Evolutionary conservation across 805 yeast species (phyloP).

Genomic region (Sungouiella thailandica): DNA sequence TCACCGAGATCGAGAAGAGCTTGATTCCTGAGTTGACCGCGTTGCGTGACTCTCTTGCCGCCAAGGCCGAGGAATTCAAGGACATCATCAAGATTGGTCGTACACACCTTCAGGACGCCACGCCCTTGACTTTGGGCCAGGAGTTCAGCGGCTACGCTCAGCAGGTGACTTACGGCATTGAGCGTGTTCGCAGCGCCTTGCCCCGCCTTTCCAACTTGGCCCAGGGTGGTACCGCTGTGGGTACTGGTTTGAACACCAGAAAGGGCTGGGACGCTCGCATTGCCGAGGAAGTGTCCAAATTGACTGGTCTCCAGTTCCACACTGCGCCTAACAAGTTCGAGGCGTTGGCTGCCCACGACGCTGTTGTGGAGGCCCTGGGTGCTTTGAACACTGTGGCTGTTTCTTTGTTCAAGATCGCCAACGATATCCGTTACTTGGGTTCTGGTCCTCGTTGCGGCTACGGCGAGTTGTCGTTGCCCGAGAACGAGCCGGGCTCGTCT

Average conservation of each 20-base stretch:
- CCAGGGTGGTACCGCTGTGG: conserved; percentile 99
- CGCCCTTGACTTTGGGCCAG: conserved; percentile 96
- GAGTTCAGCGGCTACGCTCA: conserved; percentile 96
- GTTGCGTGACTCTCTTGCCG: conserved; percentile 73
- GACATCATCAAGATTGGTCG: conserved; percentile 97
- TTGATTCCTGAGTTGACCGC: conserved; percentile 76
- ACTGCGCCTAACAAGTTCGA: conserved; percentile 99
- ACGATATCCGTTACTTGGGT: conserved; percentile 96
- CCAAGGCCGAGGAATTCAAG: conserved; percentile 76
- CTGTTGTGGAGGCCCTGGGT: conserved; percentile 95
- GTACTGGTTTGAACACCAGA: conserved; percentile 95
- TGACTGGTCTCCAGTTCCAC: conserved; percentile 83
- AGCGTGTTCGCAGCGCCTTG: conserved; percentile 71
- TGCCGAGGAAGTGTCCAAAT: conserved; percentile 78
- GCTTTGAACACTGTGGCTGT: conserved; percentile 93
- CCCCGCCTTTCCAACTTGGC: conserved; percentile 80
- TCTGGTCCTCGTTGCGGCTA: conserved; percentile 99
- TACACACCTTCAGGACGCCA: conserved; percentile 98
- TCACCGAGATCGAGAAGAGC: conserved; percentile 70
- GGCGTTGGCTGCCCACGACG: conserved; percentile 98
- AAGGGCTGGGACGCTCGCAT: conserved; percentile 84
- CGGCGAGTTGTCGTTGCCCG: conserved; percentile 92
- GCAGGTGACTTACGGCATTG: conserved; percentile 87
- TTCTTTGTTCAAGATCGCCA: conserved; percentile 92
- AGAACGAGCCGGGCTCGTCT: conserved; percentile 98